Evolutionary conservation across 2,329 filamentous ascomycete genomes (phyloP), one percentile per base, ranked within the genome.

Genomic region (Emmonsiellopsis sp.): DNA sequence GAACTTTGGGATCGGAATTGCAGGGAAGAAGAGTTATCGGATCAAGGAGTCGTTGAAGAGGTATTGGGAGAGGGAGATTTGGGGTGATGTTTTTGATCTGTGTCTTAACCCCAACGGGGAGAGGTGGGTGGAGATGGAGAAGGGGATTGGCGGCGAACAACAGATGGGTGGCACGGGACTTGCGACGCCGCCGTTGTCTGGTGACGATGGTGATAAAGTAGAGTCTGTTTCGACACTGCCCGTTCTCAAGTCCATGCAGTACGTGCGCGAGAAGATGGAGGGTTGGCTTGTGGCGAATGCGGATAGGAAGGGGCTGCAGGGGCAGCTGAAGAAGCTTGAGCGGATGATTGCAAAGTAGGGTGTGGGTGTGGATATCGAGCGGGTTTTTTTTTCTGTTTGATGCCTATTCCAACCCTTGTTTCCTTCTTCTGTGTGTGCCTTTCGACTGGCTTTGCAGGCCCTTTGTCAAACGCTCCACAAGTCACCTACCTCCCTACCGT

Each of bases 61-160:
- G 44, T 98, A 98, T 71, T 98, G 93, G 93, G 91, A 97, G 75
- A 86, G 84, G 48, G 90, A 95, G 49, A 82, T 97, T 44, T 98
- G 93, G 93, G 72, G 67, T 2, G 83, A 87, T 56, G 84, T 86
- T 47, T 95, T 98, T 68, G 86, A 91, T 59, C 63, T 97, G 55
- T 72, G 97, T 59, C 75, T 98, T 43, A 98, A 98, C 68, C 91
- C 92, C 0, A 61, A 63, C 8, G 60, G 61, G 2, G 77, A 80
- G 2, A 77, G 76, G 54, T 83, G 84, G 69, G 69, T 81, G n/a
- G 79, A 79, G 8, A 73, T 65, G 1, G 90, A 91, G 68, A 83
- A 52, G 3, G 53, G 42, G 6, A 21, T 47, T 13, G 14, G 42
- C 40, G 27, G 10, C 3, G 21, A 27, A 27, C 21, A 27, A 27